phyloP scores from a whole-genome alignment of 2,329 filamentous ascomycete genomes.

The Pseudocercospora cruenta region DNA sequence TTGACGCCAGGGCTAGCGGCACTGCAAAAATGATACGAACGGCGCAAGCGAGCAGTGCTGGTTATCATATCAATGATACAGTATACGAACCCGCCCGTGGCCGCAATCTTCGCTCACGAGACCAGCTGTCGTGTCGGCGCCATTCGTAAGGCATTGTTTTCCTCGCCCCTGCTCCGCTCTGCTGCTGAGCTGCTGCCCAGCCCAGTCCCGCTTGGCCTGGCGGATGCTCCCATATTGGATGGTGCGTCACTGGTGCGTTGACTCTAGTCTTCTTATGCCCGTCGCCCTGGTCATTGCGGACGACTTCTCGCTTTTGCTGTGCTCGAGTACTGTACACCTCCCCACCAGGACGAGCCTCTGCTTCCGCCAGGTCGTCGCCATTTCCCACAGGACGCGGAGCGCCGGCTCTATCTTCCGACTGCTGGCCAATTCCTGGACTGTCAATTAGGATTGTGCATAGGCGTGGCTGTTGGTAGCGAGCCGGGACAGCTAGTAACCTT shows the following conservation, averaged over 20 bases:
- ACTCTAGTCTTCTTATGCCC: constrained; percentile 10
- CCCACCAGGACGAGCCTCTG: constrained; percentile 1
- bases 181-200: constrained; percentile 18
- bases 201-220: constrained; percentile 17
- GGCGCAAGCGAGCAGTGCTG: not conserved
- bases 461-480: constrained; percentile 27
- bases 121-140: constrained; percentile 12
- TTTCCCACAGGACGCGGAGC: constrained; percentile 15
- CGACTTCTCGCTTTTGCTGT: constrained; percentile 9
- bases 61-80: not conserved
- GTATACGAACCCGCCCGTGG: constrained; percentile 1
- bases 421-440: constrained; percentile 15
- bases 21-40: not conserved
- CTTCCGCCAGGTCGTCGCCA: constrained; percentile 4
- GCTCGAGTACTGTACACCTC: not conserved
- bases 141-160: constrained; percentile 6
- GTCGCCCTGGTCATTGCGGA: constrained; percentile 2
- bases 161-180: constrained; percentile 14
- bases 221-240: constrained; percentile 23
- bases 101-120: constrained; percentile 13
- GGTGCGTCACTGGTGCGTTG: constrained; percentile 22
- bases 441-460: constrained; percentile 19
- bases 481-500: constrained; percentile 27
- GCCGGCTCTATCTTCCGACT: constrained; percentile 15
- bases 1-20: constrained; percentile 10